Conservation (phyloP, 2,329 filamentous ascomycete species). For the Lecanicillium sp. region DNA sequence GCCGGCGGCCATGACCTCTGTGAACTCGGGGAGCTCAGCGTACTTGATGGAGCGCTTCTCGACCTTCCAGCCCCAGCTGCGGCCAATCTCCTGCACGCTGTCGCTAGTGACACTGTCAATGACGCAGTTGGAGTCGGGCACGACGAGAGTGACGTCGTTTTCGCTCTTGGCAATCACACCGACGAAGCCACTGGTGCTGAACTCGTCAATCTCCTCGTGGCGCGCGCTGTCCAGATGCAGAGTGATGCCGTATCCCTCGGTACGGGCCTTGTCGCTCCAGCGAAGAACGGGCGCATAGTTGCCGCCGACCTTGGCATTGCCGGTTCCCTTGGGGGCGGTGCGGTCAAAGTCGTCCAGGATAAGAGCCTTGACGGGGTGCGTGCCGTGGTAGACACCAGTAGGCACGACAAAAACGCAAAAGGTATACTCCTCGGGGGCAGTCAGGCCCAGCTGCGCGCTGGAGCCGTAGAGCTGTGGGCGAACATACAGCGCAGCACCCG, state of each 20-base stretch:
- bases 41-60: conserved; percentile 67
- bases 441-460: conserved; percentile 78
- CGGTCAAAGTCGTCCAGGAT: conserved; percentile 93
- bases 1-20: conserved; percentile 82
- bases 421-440: conserved; percentile 83
- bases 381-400: conserved; percentile 89
- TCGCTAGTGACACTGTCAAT: conserved; percentile 83
- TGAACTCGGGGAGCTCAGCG: conserved; percentile 43
- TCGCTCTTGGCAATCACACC: conserved; percentile 55
- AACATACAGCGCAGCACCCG: conserved; percentile 87
- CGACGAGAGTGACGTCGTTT: conserved; percentile 61
- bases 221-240: conserved; percentile 83
- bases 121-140: conserved; percentile 81
- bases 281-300: conserved; percentile 92
- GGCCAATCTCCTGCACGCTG: conserved; percentile 68
- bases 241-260: conserved; percentile 85
- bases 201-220: conserved; percentile 86
- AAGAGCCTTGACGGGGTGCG: conserved; percentile 76
- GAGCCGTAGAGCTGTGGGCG: conserved; percentile 84
- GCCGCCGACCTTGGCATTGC: conserved; percentile 87
- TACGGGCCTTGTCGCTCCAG: conserved; percentile 74
- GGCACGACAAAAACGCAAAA: conserved; percentile 88
- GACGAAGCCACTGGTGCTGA: conserved; percentile 89
- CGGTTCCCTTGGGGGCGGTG: conserved; percentile 83
- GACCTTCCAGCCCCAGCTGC: conserved; percentile 74